phyloP scores from a whole-genome alignment of 1,139 yeast genomes.

The Saccharomyces pastorianus region DNA sequence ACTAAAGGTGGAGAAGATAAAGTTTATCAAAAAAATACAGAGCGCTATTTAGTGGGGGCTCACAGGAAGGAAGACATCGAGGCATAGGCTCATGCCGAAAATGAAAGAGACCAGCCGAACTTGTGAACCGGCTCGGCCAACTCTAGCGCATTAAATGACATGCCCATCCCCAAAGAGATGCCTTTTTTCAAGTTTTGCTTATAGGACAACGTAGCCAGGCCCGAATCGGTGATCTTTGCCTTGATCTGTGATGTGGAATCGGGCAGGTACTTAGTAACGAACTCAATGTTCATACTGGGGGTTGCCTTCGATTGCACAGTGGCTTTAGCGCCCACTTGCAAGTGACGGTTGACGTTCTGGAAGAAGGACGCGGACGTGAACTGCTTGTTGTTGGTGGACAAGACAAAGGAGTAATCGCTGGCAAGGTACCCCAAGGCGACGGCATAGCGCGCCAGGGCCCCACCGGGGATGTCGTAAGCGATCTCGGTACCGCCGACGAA shows the following conservation, averaged over 20 bases:
- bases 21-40: background rate
- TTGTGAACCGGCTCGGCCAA: constrained; percentile 96
- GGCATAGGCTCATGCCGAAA: background rate
- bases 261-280: constrained; percentile 88
- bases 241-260: constrained; percentile 82
- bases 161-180: constrained; percentile 93
- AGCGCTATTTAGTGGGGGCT: background rate
- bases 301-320: constrained; percentile 83
- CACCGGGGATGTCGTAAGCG: constrained; percentile 90
- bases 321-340: constrained; percentile 98
- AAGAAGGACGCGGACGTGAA: constrained; percentile 93
- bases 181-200: constrained; percentile 94
- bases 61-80: background rate
- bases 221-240: constrained; percentile 96
- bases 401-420: constrained; percentile 79
- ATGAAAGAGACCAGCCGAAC: constrained; percentile 83
- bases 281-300: constrained; percentile 74
- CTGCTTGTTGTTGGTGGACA: constrained; percentile 80
- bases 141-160: constrained; percentile 91
- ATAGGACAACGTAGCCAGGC: constrained; percentile 88
- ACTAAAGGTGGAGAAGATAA: background rate
- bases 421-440: constrained; percentile 91
- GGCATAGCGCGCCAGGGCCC: constrained; percentile 88
- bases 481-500: constrained; percentile 96
- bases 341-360: constrained; percentile 86